Conservation (phyloP, 306 rosid species). For the Heteromeles arbutifolia region DNA sequence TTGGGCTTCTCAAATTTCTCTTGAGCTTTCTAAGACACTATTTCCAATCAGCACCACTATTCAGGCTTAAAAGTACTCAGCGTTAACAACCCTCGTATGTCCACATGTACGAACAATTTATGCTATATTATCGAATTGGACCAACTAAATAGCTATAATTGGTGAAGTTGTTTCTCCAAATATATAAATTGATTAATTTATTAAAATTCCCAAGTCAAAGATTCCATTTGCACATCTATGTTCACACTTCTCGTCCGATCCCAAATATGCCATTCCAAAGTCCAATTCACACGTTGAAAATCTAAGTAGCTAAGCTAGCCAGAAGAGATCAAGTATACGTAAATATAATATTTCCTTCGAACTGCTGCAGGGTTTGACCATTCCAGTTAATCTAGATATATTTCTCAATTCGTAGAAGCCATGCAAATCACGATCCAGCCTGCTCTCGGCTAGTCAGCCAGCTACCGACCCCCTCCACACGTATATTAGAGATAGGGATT, state of each 20-base stretch:
- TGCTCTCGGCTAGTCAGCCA: neutral
- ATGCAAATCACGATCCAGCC: neutral
- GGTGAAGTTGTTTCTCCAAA: neutral
- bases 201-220: constrained; percentile 23
- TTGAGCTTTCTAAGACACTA: too few species aligned
- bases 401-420: neutral
- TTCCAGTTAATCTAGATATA: neutral
- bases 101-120: too few species aligned
- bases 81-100: too few species aligned
- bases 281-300: constrained; percentile 21
- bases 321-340: neutral
- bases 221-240: constrained; percentile 22
- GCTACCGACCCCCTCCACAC: neutral
- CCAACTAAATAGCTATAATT: neutral
- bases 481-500: too few species aligned
- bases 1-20: too few species aligned
- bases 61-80: too few species aligned
- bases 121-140: neutral
- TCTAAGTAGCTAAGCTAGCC: neutral
- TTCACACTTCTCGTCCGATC: constrained; percentile 23
- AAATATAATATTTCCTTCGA: neutral
- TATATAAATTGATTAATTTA: neutral
- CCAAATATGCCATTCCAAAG: constrained; percentile 21
- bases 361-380: neutral
- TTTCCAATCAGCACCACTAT: too few species aligned